These are phyloP conservation scores for Xylariaceae sp. DNA, from an alignment of 2,329 filamentous ascomycete genomes.

Conservation along the genomic window DNA sequence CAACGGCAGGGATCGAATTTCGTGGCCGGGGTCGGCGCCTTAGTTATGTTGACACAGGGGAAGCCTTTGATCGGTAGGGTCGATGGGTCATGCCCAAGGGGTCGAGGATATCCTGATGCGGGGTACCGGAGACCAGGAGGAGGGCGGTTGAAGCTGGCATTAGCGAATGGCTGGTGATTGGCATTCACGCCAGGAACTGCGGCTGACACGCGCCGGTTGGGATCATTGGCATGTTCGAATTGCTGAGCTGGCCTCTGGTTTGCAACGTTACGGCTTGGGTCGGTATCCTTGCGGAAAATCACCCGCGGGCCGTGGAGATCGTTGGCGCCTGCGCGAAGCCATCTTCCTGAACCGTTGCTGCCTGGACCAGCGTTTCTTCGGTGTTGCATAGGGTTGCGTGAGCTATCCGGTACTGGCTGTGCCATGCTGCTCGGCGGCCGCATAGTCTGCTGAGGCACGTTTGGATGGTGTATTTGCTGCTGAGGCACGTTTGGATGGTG, in stretches of 20 bases:
- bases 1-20: constrained; percentile 23
- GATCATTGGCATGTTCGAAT: background rate
- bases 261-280: no score
- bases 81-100: no score
- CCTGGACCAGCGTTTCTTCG: no score
- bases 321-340: constrained; percentile 13
- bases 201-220: background rate
- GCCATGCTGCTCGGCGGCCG: no score
- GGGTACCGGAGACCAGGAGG: no score
- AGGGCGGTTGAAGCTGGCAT: background rate
- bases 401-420: no score
- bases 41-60: constrained; percentile 14
- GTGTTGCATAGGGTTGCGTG: no score
- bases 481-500: no score
- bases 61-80: background rate
- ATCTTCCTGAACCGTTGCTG: background rate
- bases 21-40: accelerated
- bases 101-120: no score
- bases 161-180: background rate
- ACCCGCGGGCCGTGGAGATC: constrained; percentile 19
- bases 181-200: background rate
- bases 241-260: background rate
- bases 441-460: no score
- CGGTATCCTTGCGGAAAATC: constrained; percentile 12
- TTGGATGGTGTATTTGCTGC: no score